phyloP scores from a whole-genome alignment of 257 asterid genomes.

The Ballota nigra region DNA sequence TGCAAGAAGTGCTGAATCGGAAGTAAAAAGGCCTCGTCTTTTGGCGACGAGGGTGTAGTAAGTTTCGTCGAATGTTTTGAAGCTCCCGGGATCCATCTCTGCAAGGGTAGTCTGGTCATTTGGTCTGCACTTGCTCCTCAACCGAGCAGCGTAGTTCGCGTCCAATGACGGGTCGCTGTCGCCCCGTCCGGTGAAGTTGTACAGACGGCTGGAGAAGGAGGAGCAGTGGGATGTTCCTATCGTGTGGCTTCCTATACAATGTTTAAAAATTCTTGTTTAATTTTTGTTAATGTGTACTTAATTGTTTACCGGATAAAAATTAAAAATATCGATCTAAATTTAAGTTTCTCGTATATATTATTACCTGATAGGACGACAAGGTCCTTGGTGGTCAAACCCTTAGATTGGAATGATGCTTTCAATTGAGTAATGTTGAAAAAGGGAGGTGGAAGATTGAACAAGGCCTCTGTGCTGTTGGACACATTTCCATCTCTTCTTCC shows the following conservation, averaged over 20 bases:
- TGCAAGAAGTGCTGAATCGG: conserved; percentile 52
- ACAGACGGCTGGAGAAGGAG: conserved; percentile 46
- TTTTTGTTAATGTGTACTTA: too few species aligned
- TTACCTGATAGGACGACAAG: conserved; percentile 61
- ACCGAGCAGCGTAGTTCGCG: conserved; percentile 33
- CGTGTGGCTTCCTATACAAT: conserved; percentile 49
- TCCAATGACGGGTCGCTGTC: conserved; percentile 59
- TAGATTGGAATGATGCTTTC: conserved; percentile 36
- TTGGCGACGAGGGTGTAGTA: conserved; percentile 42
- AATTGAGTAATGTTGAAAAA: conserved; percentile 42
- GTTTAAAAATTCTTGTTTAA: not conserved
- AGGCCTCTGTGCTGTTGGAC: conserved; percentile 29
- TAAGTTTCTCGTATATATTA: too few species aligned
- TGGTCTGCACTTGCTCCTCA: conserved; percentile 41
- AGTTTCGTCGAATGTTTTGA: conserved; percentile 33
- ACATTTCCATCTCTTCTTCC: conserved; percentile 63
- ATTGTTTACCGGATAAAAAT: not conserved
- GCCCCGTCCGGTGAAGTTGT: conserved; percentile 66
- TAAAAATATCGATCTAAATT: too few species aligned
- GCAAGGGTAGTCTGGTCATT: conserved; percentile 38
- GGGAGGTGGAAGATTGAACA: conserved; percentile 43
- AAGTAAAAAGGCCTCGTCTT: conserved; percentile 43
- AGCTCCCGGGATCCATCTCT: conserved; percentile 68
- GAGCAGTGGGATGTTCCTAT: conserved; percentile 56
- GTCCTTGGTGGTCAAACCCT: conserved; percentile 47